phyloP scores from a whole-genome alignment of 2,329 filamentous ascomycete genomes.

The Pestalotiopsis sp. region DNA sequence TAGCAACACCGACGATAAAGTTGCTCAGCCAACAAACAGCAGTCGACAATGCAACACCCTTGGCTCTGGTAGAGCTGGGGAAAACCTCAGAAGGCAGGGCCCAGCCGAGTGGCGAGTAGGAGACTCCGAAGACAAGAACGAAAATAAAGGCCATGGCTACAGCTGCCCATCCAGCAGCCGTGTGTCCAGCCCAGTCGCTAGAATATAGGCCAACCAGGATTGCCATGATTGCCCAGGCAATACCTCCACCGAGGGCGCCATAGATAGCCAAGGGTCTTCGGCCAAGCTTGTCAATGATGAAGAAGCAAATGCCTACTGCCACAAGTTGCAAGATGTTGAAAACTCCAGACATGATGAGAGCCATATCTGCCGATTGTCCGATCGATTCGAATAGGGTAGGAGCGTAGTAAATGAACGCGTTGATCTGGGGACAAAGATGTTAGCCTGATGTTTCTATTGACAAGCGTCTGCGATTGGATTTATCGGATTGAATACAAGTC shows the following conservation, averaged over 20 bases:
- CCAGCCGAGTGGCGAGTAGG: slow-evolving; percentile 36
- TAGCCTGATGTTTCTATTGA: background rate
- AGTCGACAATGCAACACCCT: slow-evolving; percentile 35
- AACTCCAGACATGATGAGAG: slow-evolving; percentile 39
- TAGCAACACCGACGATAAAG: slow-evolving; percentile 47
- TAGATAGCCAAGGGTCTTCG: slow-evolving; percentile 42
- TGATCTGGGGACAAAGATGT: slow-evolving; percentile 29
- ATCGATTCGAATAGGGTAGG: slow-evolving; percentile 43
- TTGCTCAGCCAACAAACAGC: slow-evolving; percentile 35
- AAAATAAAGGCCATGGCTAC: slow-evolving; percentile 40
- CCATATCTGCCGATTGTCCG: slow-evolving; percentile 34
- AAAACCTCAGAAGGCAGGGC: slow-evolving; percentile 37
- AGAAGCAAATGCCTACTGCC: slow-evolving; percentile 47
- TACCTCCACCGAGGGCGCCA: slow-evolving; percentile 49
- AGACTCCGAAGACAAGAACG: slow-evolving; percentile 30
- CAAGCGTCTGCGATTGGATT: no score
- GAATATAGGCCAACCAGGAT: slow-evolving; percentile 49
- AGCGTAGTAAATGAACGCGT: slow-evolving; percentile 47
- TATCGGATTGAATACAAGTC: no score
- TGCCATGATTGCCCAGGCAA: slow-evolving; percentile 53
- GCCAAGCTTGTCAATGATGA: slow-evolving; percentile 46
- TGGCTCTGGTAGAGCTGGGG: slow-evolving; percentile 32
- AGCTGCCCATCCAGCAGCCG: slow-evolving; percentile 53
- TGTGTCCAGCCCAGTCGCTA: slow-evolving; percentile 45
- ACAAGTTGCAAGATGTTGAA: slow-evolving; percentile 45